phyloP scores from a whole-genome alignment of 495 filamentous ascomycete genomes.

The Penicillium salamii region DNA sequence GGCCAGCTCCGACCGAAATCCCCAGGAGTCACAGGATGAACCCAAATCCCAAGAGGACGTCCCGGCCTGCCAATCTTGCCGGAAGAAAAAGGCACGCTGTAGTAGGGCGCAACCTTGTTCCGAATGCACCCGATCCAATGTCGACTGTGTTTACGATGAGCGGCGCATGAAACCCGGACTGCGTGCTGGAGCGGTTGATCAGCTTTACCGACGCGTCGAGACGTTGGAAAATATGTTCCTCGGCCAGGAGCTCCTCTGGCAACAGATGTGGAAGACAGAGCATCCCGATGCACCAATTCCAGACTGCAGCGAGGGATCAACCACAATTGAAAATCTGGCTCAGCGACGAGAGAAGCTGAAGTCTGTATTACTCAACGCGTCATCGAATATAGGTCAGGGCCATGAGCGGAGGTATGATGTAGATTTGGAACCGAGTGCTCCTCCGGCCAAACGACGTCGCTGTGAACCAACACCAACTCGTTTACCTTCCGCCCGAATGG shows the following conservation, averaged over 20 bases:
- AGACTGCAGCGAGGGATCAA: background rate
- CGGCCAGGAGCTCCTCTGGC: constrained; percentile 27
- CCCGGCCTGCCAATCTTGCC: constrained; percentile 38
- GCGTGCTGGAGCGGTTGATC: constrained; percentile 40
- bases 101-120: constrained; percentile 36
- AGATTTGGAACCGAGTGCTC: background rate
- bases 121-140: constrained; percentile 31
- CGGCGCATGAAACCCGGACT: constrained; percentile 34
- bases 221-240: constrained; percentile 33
- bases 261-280: constrained; percentile 17
- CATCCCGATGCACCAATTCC: constrained; percentile 6
- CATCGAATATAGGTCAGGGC: background rate
- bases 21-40: constrained; percentile 1
- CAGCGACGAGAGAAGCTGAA: constrained; percentile 10
- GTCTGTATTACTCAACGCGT: background rate
- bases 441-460: constrained; percentile 3
- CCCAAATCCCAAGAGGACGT: constrained; percentile 17
- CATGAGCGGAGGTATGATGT: background rate
- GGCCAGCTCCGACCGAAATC: background rate
- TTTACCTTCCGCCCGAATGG: background rate
- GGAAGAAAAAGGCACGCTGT: constrained; percentile 42
- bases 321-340: background rate
- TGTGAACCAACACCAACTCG: background rate
- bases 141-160: constrained; percentile 36
- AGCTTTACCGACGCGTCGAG: constrained; percentile 34